Evolutionary conservation across 2,329 filamentous ascomycete genomes (phyloP).

Genomic region (Kalmusia sp.): DNA sequence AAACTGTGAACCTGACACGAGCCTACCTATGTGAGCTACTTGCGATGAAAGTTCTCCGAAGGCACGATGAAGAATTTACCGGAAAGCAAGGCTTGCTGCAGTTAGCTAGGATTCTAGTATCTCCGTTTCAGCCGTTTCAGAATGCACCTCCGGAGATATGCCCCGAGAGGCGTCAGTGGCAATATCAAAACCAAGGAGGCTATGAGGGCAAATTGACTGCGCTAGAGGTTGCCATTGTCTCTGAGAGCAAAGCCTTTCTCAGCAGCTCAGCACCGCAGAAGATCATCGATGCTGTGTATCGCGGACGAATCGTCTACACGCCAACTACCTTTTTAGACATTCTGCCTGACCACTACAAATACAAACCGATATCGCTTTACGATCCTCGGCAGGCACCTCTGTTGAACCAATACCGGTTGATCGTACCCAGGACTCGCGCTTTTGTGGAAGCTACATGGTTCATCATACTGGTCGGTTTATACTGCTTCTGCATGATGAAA

Average conservation of each 20-base stretch:
- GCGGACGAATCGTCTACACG: conserved; percentile 81
- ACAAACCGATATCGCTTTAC: conserved; percentile 81
- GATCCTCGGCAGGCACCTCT: conserved; percentile 77
- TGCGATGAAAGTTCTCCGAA: conserved; percentile 77
- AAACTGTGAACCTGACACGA: conserved; percentile 80
- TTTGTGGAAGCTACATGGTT: conserved; percentile 79
- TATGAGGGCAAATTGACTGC: conserved; percentile 72
- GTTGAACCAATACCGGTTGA: conserved; percentile 84
- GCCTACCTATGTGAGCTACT: conserved; percentile 82
- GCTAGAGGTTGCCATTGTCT: conserved; percentile 82
- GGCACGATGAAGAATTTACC: conserved; percentile 79
- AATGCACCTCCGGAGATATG: conserved; percentile 75
- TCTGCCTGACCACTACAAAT: conserved; percentile 85
- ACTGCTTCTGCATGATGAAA: conserved; percentile 74
- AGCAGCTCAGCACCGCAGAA: conserved; percentile 80
- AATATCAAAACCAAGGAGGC: conserved; percentile 54
- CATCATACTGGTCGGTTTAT: conserved; percentile 70
- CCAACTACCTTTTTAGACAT: conserved; percentile 83
- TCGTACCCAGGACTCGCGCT: conserved; percentile 80
- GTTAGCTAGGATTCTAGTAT: conserved; percentile 79
- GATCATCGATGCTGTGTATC: conserved; percentile 83
- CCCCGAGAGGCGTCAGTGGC: conserved; percentile 59
- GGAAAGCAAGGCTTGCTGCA: conserved; percentile 74
- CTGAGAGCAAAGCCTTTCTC: conserved; percentile 80
- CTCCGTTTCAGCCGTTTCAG: conserved; percentile 85